Base-by-base conservation (phyloP, 2,329 filamentous ascomycete genomes). In the Apiospora rasikravindrae region DNA sequence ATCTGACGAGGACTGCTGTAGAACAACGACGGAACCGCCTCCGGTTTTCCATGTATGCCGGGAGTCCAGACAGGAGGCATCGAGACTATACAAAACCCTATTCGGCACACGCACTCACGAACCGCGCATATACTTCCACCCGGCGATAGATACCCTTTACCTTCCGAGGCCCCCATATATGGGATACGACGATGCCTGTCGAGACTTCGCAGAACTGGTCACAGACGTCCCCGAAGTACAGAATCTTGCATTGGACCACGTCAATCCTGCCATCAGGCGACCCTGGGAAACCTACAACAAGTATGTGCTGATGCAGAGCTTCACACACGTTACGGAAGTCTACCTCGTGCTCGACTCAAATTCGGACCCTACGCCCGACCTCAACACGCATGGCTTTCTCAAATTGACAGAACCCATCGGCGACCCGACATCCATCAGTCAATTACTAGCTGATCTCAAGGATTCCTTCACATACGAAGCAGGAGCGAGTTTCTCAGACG, bases 261-360 rank as follows among this genome's bases (percentile, higher is more conserved):
- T 87, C 45, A 80, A 80, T 40, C 78, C 82, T 22, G 79, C 82
- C 45, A 80, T 86, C 69, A 83, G 85, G 68, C 79, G 84, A 47
- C 85, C 85, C 22, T 87, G 86, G 86, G 86, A 87, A 79, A 83
- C 83, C 14, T 87, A 87, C 79, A 86, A 85, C 79, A 87, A 87
- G 78, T 84, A 85, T 44, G 81, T 81, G 33, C 77, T 87, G 57
- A 81, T 87, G 70, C 78, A 83, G 66, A 82, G 81, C 70, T 86
- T 86, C 68, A 80, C 80, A 2, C 76, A 80, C 37, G 77, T 84
- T 42, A 75, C 80, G 73, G 81, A 84, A 77, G 80, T 83, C 57
- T 81, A 81, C 67, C 70, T 85, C 16, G 80, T 85, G 40, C 74
- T 83, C 53, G 74, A 74, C 53, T 69, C 67, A 13, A 44, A 70